Evolutionary conservation across 192 early-diverging fungal species (phyloP), one percentile per base, ranked within the genome.

Genomic region (Coemansia sp.): DNA sequence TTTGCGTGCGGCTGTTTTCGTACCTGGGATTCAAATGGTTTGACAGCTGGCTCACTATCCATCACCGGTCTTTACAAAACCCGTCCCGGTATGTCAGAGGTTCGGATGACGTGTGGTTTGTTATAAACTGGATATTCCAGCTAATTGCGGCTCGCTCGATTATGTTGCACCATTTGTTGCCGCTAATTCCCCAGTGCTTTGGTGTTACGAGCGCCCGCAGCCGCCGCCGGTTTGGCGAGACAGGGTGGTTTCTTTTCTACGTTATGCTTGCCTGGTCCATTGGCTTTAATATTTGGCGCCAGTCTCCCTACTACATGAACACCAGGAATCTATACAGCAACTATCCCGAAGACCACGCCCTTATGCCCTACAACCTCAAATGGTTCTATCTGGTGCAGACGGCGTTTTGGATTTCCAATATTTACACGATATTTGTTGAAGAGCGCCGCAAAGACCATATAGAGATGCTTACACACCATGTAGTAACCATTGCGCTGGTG

Each of bases 81-180:
- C 43, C 39, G n/a, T 37, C 21, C 11, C 43, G 51, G 16, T 76
- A 55, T 16, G 66, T 69, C 28, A 61, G 72, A 32, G 86, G 87
- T 12, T 36, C 34, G 6, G 58, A 83, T 14, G 87, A 90, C 51
- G 34, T 78, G n/a, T 80, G 75, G 28, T 84, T 88, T 60, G 79
- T 88, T 5, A 47, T 45, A 23, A 84, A 84, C 63, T 89, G 86
- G 86, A 66, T 87, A 20, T 56, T 88, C 11, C 74, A 76, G 39
- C 84, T 88, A 18, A 84, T 87, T 10, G 83, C 83, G 15, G 52
- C 83, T 9, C 83, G 89, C 11, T 81, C 83, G 0, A 18, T 71
- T 10, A 56, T 83, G 44, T 79, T 88, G 79, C 79, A 66, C 48
- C 58, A 71, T 26, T 37, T 74, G 21, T 16, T 70, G 40, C 69